phyloP scores from a whole-genome alignment of 2,329 filamentous ascomycete species.

The Aspergillus awamori region DNA sequence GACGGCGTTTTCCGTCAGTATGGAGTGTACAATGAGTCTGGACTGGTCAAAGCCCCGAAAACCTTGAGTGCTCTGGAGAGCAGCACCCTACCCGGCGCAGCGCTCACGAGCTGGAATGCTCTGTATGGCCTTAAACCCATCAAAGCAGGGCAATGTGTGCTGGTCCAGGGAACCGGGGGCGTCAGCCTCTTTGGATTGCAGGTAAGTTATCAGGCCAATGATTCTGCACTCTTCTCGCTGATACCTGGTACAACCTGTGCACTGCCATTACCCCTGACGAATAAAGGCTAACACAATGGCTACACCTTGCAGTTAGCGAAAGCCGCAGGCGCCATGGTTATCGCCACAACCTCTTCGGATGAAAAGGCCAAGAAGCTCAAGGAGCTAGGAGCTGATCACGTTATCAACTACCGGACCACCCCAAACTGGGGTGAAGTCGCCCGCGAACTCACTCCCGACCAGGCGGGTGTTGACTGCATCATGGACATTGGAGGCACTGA shows the following conservation, averaged over 20 bases:
- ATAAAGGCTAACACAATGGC: neutral
- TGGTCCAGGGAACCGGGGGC: slow-evolving; percentile 65
- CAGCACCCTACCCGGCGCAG: slow-evolving; percentile 63
- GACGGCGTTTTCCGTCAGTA: slow-evolving; percentile 71
- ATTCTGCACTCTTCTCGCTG: too few species aligned
- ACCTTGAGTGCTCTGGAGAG: slow-evolving; percentile 59
- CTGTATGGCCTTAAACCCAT: slow-evolving; percentile 61
- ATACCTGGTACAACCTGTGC: too few species aligned
- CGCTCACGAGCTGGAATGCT: slow-evolving; percentile 67
- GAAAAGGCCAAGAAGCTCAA: slow-evolving; percentile 58
- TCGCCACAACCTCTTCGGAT: slow-evolving; percentile 62
- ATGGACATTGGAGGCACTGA: slow-evolving; percentile 67
- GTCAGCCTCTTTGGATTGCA: slow-evolving; percentile 61
- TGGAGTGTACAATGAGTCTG: slow-evolving; percentile 67
- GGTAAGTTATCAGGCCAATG: too few species aligned
- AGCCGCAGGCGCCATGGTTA: slow-evolving; percentile 56
- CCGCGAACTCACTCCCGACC: slow-evolving; percentile 52
- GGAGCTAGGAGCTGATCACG: slow-evolving; percentile 59
- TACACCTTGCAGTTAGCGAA: slow-evolving; percentile 47
- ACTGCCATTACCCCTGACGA: too few species aligned
- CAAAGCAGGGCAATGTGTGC: slow-evolving; percentile 58
- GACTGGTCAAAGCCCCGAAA: slow-evolving; percentile 65
- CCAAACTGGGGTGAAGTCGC: slow-evolving; percentile 64
- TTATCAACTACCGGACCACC: slow-evolving; percentile 64
- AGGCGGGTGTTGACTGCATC: slow-evolving; percentile 63